Conservation (phyloP, 2,329 filamentous ascomycete genomes). For the Exophiala mesophila region DNA sequence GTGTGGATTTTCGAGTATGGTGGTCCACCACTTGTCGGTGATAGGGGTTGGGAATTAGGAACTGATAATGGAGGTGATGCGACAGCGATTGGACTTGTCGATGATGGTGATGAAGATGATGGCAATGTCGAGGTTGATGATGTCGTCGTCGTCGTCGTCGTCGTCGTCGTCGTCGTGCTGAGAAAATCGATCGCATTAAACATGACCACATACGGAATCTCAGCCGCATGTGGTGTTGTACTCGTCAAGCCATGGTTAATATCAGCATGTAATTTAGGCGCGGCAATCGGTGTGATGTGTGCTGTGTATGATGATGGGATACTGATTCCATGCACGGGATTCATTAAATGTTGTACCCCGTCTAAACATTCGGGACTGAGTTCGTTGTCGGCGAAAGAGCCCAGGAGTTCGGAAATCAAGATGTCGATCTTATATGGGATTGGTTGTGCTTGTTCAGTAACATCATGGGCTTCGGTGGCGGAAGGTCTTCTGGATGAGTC, state of each 20-base stretch:
- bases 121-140: constrained; percentile 1
- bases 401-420: constrained; percentile 85
- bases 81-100: neutral
- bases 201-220: constrained; percentile 93
- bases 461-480: constrained; percentile 7
- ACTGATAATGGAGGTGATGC: constrained; percentile 4
- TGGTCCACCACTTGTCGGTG: neutral
- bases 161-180: constrained; percentile 57
- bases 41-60: neutral
- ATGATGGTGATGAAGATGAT: constrained; percentile 6
- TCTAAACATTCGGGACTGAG: constrained; percentile 94
- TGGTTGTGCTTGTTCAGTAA: constrained; percentile 17
- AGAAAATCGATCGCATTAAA: constrained; percentile 86
- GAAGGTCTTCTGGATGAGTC: constrained; percentile 43
- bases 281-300: constrained; percentile 84
- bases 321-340: constrained; percentile 75
- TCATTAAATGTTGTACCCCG: constrained; percentile 87
- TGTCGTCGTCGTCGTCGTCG: constrained; percentile 29
- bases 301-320: constrained; percentile 93
- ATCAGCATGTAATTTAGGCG: constrained; percentile 79
- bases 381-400: constrained; percentile 95
- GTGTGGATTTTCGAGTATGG: constrained; percentile 4
- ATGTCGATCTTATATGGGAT: constrained; percentile 64
- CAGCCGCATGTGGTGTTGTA: constrained; percentile 67
- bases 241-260: constrained; percentile 56